Conservation (phyloP, 2,329 filamentous ascomycete genomes). For the Alternaria alternata region DNA sequence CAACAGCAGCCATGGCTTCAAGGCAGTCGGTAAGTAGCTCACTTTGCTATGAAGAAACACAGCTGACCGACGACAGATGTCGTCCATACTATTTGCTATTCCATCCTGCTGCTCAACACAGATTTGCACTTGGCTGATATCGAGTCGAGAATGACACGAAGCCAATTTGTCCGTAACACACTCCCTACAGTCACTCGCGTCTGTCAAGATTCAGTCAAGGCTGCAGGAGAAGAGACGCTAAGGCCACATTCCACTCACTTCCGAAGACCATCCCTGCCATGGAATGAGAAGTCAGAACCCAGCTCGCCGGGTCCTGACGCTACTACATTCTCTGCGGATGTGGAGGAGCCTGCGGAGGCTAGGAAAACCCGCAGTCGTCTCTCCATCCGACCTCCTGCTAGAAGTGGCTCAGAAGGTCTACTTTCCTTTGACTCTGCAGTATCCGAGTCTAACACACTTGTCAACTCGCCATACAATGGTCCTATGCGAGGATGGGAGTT, state of each 20-base stretch:
- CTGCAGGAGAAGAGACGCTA: constrained; percentile 43
- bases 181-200: constrained; percentile 86
- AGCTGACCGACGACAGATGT: constrained; percentile 69
- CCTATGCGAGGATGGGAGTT: constrained; percentile 82
- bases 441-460: constrained; percentile 74
- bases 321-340: constrained; percentile 38
- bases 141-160: constrained; percentile 93
- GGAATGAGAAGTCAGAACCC: constrained; percentile 48
- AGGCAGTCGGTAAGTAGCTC: constrained; percentile 74
- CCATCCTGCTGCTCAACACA: constrained; percentile 92
- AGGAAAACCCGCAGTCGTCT: constrained; percentile 52
- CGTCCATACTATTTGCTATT: constrained; percentile 97
- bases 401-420: constrained; percentile 48
- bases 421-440: constrained; percentile 46
- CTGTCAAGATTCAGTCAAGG: constrained; percentile 70
- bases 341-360: constrained; percentile 48
- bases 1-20: constrained; percentile 93
- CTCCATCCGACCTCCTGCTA: constrained; percentile 52
- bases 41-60: neutral
- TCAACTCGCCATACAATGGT: constrained; percentile 79
- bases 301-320: constrained; percentile 41
- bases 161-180: constrained; percentile 95
- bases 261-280: constrained; percentile 46
- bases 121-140: constrained; percentile 96
- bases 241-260: constrained; percentile 46